A percentile compares a stretch with the other conserved stretches of the same genome.
These are phyloP conservation scores for Thalassiosira gravida DNA, from an alignment of 352 stramenopile species.

Conservation along the genomic window DNA sequence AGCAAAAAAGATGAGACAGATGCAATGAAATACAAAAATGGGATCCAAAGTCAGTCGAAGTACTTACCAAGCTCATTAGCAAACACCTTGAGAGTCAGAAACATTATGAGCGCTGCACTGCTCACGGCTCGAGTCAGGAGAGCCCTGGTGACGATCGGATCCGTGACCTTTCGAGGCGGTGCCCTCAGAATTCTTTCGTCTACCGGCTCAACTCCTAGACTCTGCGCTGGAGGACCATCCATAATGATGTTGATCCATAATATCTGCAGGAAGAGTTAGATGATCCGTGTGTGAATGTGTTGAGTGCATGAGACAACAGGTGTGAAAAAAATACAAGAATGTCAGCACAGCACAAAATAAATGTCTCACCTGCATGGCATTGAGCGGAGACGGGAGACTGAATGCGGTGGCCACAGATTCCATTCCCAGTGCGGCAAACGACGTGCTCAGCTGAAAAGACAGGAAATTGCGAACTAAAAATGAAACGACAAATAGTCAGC, in stretches of 20 bases:
- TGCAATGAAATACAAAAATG: background rate
- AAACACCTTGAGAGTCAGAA: conserved; percentile 82
- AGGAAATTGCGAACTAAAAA: conserved; percentile 98
- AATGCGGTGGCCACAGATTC: conserved; percentile 96
- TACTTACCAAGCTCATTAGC: conserved; percentile 68
- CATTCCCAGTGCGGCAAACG: conserved; percentile 96
- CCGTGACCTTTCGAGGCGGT: conserved; percentile 92
- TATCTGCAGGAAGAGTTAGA: too few species aligned
- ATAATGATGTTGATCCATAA: too few species aligned
- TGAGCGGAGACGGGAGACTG: conserved; percentile 94
- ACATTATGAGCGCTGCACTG: conserved; percentile 86
- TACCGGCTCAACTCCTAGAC: too few species aligned
- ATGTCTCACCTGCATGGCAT: conserved; percentile 94
- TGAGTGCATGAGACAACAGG: too few species aligned
- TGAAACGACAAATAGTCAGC: background rate
- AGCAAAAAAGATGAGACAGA: background rate
- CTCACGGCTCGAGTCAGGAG: conserved; percentile 92
- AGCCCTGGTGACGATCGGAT: conserved; percentile 95
- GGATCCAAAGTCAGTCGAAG: too few species aligned
- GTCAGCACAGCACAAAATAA: too few species aligned
- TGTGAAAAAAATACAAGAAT: conserved; percentile 94
- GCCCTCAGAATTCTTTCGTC: conserved; percentile 95
- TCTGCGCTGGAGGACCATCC: too few species aligned
- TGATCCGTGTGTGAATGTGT: too few species aligned
- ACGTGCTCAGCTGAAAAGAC: conserved; percentile 96